Percentiles rank a stretch among this genome's conserved stretches.
Conservation (phyloP, 192 early-diverging fungal species). For the Coemansia sp. region DNA sequence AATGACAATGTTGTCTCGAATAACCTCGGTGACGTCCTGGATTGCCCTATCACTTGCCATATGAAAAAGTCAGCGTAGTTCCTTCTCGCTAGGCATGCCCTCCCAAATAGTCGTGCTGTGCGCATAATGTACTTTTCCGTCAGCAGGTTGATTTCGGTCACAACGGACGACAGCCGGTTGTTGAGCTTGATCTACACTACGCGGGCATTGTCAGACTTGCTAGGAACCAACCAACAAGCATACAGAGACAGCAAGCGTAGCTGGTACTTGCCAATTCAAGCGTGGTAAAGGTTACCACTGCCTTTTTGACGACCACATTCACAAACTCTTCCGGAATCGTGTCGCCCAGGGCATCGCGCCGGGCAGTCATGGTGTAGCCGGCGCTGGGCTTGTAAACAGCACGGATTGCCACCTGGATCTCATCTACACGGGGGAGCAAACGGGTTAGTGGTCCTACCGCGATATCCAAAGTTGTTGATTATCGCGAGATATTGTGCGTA, state of each 20-base stretch:
- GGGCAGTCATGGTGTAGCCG: conserved; percentile 58
- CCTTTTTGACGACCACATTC: conserved; percentile 63
- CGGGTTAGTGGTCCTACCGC: not conserved
- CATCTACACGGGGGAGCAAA: conserved; percentile 25
- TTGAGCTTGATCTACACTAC: conserved; percentile 72
- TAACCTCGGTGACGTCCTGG: conserved; percentile 28
- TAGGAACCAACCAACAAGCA: not conserved
- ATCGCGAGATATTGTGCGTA: not conserved
- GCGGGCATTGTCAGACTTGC: too few relatives aligned
- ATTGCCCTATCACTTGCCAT: conserved; percentile 17
- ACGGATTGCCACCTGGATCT: conserved; percentile 57
- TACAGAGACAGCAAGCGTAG: not conserved
- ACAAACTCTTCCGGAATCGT: conserved; percentile 64
- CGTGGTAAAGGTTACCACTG: conserved; percentile 63
- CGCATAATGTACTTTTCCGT: conserved; percentile 77
- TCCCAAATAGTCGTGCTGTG: too few relatives aligned
- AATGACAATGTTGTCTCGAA: conserved; percentile 54
- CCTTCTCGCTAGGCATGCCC: too few relatives aligned
- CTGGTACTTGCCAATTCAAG: conserved; percentile 59
- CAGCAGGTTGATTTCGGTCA: conserved; percentile 77
- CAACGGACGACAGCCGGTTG: conserved; percentile 69
- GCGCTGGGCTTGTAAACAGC: conserved; percentile 55
- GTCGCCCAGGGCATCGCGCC: conserved; percentile 39
- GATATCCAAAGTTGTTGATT: not conserved
- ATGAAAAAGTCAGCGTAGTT: not conserved